A percentile compares a stretch with the other conserved stretches of the same genome.
Conservation (phyloP, 2,329 filamentous ascomycete species). For the Xylariaceae sp. region DNA sequence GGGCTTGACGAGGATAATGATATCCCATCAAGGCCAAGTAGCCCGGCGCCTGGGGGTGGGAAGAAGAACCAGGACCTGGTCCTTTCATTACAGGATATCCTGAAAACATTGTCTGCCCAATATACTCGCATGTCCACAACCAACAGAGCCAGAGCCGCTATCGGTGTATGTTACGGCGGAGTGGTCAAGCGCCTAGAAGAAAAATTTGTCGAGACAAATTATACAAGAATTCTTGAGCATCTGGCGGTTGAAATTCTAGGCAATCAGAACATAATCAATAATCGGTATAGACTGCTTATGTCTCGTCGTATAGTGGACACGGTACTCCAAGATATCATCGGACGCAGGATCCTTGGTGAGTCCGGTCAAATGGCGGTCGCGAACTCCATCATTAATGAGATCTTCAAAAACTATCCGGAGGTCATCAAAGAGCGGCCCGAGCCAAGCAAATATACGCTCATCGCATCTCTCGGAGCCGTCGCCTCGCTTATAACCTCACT, state of each 20-base stretch:
- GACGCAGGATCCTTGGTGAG: slow-evolving; percentile 76
- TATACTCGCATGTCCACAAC: slow-evolving; percentile 74
- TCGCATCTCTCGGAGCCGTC: slow-evolving; percentile 71
- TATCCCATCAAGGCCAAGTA: slow-evolving; percentile 57
- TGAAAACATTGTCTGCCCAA: slow-evolving; percentile 72
- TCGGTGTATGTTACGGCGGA: slow-evolving; percentile 82
- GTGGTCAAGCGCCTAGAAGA: slow-evolving; percentile 74
- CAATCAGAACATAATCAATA: slow-evolving; percentile 67
- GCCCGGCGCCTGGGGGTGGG: slow-evolving; percentile 59
- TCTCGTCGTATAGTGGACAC: slow-evolving; percentile 79
- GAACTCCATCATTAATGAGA: slow-evolving; percentile 73
- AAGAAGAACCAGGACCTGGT: slow-evolving; percentile 66
- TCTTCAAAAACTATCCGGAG: slow-evolving; percentile 92
- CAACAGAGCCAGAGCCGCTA: slow-evolving; percentile 73
- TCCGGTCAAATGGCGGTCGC: slow-evolving; percentile 81
- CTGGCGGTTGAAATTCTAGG: slow-evolving; percentile 76
- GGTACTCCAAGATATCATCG: slow-evolving; percentile 77
- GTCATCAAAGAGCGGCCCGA: slow-evolving; percentile 80
- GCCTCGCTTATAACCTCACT: slow-evolving; percentile 72
- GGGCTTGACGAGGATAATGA: slow-evolving; percentile 70
- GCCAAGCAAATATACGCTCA: slow-evolving; percentile 79
- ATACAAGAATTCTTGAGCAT: slow-evolving; percentile 73
- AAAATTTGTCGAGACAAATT: slow-evolving; percentile 75
- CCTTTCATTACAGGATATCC: slow-evolving; percentile 69
- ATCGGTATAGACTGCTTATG: slow-evolving; percentile 80